Evolutionary conservation across 495 filamentous ascomycete species (phyloP), one percentile per base, ranked within the genome.

Genomic region (Hypoxylon trugodes): DNA sequence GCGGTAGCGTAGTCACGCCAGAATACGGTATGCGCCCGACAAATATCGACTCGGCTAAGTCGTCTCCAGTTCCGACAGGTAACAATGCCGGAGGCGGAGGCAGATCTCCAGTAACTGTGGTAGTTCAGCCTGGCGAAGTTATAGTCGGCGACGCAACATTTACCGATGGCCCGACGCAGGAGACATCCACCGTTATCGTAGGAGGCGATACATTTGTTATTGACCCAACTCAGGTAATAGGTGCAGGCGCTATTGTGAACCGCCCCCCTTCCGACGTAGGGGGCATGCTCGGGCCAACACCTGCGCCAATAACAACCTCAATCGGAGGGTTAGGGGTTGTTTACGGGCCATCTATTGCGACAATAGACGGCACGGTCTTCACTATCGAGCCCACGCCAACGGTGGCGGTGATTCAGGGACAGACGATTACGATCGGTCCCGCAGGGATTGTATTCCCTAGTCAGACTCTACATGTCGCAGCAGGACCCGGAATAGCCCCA

Each of bases 401-500:
- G 21, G 70, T 74, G 3, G 72, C 68, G 8, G 66, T 76, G 6
- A 49, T 79, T 0, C 66, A 65, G 51, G 81, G 77, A 4, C 75
- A 84, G 36, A 80, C 74, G 9, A 71, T 87, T 40, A 77, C 76
- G 18, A 64, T 87, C 26, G 79, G 78, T 2, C 72, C 83, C 2
- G 58, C 54, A n/a, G 78, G 74, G 41, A 71, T 84, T 40, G 9
- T 67, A 3, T 71, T 71, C 42, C 61, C 59, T 19, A 68, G 54
- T 37, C 61, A 76, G 21, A 80, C 76, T 0, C 61, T 84, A n/a
- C 35, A 70, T 12, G 52, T 74, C 18, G 49, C 73, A 8, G 49
- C 59, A 6, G 60, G 43, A 6, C 68, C 71, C 1, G 54, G 66
- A 3, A n/a, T n/a, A n/a, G n/a, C n/a, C n/a, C 75, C 79, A 0